These are phyloP conservation scores for Vitis cinerea DNA, from an alignment of 164 flowering plant genomes.

Conservation along the genomic window DNA sequence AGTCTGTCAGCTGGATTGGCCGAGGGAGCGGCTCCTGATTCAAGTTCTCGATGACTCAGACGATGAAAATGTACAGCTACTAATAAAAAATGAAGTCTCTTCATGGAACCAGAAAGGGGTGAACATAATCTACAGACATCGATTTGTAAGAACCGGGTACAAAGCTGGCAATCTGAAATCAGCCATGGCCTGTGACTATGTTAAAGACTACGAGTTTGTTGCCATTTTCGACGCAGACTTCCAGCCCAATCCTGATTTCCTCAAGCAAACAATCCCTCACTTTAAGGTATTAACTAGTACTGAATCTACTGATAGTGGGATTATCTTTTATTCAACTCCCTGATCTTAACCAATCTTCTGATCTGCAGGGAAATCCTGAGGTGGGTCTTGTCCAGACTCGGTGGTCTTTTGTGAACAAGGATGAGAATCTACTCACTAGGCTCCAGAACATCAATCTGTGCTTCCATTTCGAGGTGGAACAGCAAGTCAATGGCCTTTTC, in stretches of 20 bases:
- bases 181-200: slow-evolving; percentile 77
- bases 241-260: slow-evolving; percentile 74
- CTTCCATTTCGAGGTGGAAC: slow-evolving; percentile 87
- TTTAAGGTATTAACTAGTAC: slow-evolving; percentile 49
- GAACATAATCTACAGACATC: slow-evolving; percentile 68
- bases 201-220: slow-evolving; percentile 69
- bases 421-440: slow-evolving; percentile 73
- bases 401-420: slow-evolving; percentile 78
- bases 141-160: slow-evolving; percentile 65
- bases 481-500: slow-evolving; percentile 77
- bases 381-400: slow-evolving; percentile 73
- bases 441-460: slow-evolving; percentile 74
- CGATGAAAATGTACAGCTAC: slow-evolving; percentile 42
- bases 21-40: slow-evolving; percentile 58
- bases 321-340: not conserved
- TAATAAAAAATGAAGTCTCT: slow-evolving; percentile 54
- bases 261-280: slow-evolving; percentile 63
- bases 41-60: slow-evolving; percentile 79
- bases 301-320: not conserved
- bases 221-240: slow-evolving; percentile 81
- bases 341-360: not conserved
- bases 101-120: slow-evolving; percentile 67
- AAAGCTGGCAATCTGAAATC: slow-evolving; percentile 89
- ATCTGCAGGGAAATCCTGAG: slow-evolving; percentile 57
- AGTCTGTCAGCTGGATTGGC: slow-evolving; percentile 78